A percentile compares a stretch with the other conserved stretches of the same genome.
Evolutionary conservation across 352 stramenopile species (phyloP).

Genomic region (Globisporangium viniferum): DNA sequence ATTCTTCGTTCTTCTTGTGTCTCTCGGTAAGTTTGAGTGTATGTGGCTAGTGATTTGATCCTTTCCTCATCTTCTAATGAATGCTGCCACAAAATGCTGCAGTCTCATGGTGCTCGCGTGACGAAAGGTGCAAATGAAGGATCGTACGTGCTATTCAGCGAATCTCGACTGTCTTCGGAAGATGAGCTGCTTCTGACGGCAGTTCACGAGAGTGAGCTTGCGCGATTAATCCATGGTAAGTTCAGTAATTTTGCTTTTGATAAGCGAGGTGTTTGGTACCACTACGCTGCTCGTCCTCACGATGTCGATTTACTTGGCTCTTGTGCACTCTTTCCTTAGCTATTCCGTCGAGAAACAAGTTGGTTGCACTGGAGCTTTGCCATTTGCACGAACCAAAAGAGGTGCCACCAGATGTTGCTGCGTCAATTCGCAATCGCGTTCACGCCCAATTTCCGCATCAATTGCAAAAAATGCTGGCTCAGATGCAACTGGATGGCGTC

Average conservation of each 20-base stretch:
- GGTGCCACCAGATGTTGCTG: conserved; percentile 25
- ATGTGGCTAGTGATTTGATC: background rate
- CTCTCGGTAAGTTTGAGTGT: conserved; percentile 36
- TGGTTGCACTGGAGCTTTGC: conserved; percentile 65
- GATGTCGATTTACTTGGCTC: background rate
- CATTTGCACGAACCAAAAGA: conserved; percentile 54
- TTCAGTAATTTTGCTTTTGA: background rate
- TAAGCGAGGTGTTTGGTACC: background rate
- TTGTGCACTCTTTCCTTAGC: conserved; percentile 9
- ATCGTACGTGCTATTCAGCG: conserved; percentile 70
- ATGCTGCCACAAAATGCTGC: background rate
- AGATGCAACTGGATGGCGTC: conserved; percentile 14
- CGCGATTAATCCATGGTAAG: conserved; percentile 53
- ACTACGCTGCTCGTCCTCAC: background rate
- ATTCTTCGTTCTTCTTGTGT: conserved; percentile 65
- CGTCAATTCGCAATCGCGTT: conserved; percentile 44
- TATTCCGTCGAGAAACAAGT: conserved; percentile 64
- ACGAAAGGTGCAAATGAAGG: conserved; percentile 48
- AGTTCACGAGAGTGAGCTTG: conserved; percentile 60
- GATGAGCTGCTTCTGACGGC: conserved; percentile 67
- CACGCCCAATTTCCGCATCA: conserved; percentile 34
- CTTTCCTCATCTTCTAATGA: background rate
- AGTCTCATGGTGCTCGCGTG: conserved; percentile 72
- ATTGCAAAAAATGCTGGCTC: conserved; percentile 32
- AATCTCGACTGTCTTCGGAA: conserved; percentile 62